Conservation (phyloP, 192 early-diverging fungal species). For the Glomus cerebriforme region DNA sequence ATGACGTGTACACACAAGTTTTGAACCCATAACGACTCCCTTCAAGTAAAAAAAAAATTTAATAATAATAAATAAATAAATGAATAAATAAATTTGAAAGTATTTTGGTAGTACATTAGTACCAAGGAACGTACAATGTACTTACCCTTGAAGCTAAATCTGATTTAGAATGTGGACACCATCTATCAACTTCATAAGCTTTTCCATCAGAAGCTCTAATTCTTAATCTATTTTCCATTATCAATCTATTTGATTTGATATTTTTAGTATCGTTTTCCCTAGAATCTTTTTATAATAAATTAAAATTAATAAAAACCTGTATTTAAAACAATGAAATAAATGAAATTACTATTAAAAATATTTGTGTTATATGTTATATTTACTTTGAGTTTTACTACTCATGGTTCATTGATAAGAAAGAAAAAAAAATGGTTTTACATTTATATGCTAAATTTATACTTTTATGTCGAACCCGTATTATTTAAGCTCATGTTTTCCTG, state of each 20-base stretch:
- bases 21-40: conserved; percentile 55
- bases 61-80: not conserved
- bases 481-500: too few relatives aligned
- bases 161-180: conserved; percentile 54
- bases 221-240: conserved; percentile 43
- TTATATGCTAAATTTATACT: too few relatives aligned
- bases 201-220: conserved; percentile 46
- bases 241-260: not conserved
- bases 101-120: not conserved
- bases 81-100: not conserved
- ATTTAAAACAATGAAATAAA: too few relatives aligned
- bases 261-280: not conserved
- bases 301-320: too few relatives aligned
- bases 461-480: too few relatives aligned
- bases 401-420: too few relatives aligned
- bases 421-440: too few relatives aligned
- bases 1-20: conserved; percentile 53
- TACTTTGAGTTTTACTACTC: too few relatives aligned
- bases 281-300: not conserved
- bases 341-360: too few relatives aligned
- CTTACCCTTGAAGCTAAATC: conserved; percentile 46
- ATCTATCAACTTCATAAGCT: conserved; percentile 57
- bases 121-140: not conserved
- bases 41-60: conserved; percentile 28
- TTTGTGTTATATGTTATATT: too few relatives aligned